Evolutionary conservation across 192 early-diverging fungal genomes (phyloP).

Genomic region (Coemansia sp.): DNA sequence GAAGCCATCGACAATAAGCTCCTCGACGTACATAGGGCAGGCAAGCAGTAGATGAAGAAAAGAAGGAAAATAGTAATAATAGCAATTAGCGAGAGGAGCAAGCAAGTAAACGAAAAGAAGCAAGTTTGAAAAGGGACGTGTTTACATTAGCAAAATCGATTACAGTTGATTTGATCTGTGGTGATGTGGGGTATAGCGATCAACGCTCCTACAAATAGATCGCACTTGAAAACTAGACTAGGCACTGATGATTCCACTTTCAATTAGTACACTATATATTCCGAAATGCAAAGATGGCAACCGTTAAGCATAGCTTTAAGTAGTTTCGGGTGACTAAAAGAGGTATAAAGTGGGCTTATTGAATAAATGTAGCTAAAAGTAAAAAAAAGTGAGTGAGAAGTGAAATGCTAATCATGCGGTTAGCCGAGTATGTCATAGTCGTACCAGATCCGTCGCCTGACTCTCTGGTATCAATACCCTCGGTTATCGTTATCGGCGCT

Average conservation of each 20-base stretch:
- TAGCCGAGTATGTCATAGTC: neutral
- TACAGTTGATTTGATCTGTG: conserved; percentile 6
- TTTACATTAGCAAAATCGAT: neutral
- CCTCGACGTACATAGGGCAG: conserved; percentile 81
- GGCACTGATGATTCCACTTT: neutral
- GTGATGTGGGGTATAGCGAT: neutral
- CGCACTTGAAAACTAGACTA: no score
- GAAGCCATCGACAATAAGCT: conserved; percentile 98
- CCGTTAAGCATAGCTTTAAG: no score
- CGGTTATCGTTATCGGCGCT: neutral
- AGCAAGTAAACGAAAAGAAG: neutral
- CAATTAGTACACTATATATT: neutral
- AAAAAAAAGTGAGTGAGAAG: neutral
- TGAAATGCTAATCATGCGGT: neutral
- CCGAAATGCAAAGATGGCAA: no score
- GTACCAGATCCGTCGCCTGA: neutral
- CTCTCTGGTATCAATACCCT: neutral
- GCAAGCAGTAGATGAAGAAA: neutral
- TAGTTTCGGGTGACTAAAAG: neutral
- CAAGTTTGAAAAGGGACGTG: neutral
- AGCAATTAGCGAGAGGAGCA: neutral
- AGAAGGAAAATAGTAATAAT: conserved; percentile 1
- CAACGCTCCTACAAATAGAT: no score
- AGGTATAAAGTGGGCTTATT: neutral
- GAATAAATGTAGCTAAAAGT: neutral